Evolutionary conservation across 805 yeast species (phyloP).

Genomic region (Lachancea kluyveri): DNA sequence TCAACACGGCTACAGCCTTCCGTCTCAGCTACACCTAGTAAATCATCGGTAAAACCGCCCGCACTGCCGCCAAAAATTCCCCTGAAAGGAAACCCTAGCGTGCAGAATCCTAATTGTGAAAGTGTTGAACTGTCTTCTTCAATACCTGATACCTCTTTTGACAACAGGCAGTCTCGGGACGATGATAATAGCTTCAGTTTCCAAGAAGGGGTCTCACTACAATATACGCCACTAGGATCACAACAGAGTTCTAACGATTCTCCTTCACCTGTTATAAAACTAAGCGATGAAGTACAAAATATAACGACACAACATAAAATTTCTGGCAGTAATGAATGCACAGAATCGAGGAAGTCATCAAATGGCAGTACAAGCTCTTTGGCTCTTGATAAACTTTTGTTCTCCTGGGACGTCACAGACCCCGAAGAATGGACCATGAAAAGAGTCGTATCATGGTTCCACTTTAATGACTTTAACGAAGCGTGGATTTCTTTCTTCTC

Average conservation of each 20-base stretch:
- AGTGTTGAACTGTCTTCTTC: too few species aligned
- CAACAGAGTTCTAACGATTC: background rate
- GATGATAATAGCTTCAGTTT: conserved; percentile 1
- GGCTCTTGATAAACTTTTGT: conserved; percentile 24
- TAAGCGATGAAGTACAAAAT: background rate
- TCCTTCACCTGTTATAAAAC: background rate
- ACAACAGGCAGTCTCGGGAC: too few species aligned
- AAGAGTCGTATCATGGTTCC: conserved; percentile 66
- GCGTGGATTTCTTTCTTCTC: conserved; percentile 68
- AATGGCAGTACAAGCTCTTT: conserved; percentile 20
- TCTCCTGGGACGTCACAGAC: conserved; percentile 45
- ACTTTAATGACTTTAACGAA: conserved; percentile 57
- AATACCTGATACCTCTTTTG: too few species aligned
- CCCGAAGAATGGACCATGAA: conserved; percentile 67
- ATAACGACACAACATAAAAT: too few species aligned
- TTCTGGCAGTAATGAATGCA: background rate
- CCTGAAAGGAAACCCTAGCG: too few species aligned
- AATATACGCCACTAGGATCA: background rate
- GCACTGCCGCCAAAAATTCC: too few species aligned
- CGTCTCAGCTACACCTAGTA: too few species aligned
- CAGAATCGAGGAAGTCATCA: conserved; percentile 22
- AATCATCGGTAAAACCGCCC: too few species aligned
- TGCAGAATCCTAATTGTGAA: too few species aligned
- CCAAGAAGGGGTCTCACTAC: conserved; percentile 1
- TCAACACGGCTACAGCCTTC: conserved; percentile 11